Evolutionary conservation across 768 basidiomycete species (phyloP), one percentile per base, ranked within the genome.

Genomic region (Boletellus emodensis): DNA sequence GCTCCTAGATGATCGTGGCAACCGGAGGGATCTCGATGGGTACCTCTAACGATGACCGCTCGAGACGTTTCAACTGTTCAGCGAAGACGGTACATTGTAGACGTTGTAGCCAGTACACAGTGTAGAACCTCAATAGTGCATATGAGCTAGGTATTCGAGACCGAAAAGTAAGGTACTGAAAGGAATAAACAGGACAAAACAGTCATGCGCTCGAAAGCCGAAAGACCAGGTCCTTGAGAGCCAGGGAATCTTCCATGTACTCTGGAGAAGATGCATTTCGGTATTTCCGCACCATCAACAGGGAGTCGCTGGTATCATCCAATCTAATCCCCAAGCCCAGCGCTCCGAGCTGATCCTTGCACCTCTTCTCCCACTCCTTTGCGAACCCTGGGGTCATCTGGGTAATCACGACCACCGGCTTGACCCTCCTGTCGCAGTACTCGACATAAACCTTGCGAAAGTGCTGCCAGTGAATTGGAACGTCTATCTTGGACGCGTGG

Each of bases 401-500:
- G 26, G 61, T 64, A 12, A 64, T 57, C 17, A 64, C 51, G 36
- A 63, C 39, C 40, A 63, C 61, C 10, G 63, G 62, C 43, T 49
- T 63, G 42, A 61, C 61, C 46, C 13, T 65, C 55, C 30, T 55
- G 18, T 49, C 24, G 35, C 63, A 63, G 36, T 63, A 63, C n/a
- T 63, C 48, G 50, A 56, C 55, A 34, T 60, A 64, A 20, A 63
- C 55, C 34, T 54, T 61, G 58, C 58, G 55, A 54, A 64, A 64
- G 26, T 63, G 61, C 12, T 49, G 49, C 62, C 62, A 64, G 39
- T 65, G 61, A 30, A 52, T 52, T 10, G 58, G 54, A 38, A 63
- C 52, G 17, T 58, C 61, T 41, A 65, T 65, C 52, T 64, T 65
- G 6, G 58, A 63, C 36, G 62, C 62, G n/a, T 58, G 58, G 17